Evolutionary conservation across 768 basidiomycete species (phyloP), one percentile per base, ranked within the genome.

Genomic region (Lyophyllum semitale): DNA sequence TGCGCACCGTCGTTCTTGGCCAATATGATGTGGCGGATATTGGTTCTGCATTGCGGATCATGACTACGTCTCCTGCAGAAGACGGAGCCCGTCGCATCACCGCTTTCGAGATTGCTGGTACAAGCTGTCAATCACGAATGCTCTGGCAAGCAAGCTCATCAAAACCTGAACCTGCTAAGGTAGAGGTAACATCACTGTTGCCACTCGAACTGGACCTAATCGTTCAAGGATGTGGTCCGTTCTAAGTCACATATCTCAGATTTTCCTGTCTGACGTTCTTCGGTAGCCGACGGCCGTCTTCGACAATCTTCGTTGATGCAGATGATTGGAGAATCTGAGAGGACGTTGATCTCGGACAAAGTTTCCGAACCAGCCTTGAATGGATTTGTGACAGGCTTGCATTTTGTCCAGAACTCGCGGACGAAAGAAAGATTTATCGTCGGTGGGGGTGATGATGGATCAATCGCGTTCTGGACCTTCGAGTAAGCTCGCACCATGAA

Each of bases 391-490:
- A 59, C 78, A 29, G 67, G 72, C 9, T 68, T 94, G 29, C 81
- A 86, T 61, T 59, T 79, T 17, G 76, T 84, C 8, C 77, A 80
- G 47, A 87, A 88, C 59, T 72, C 75, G 17, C 68, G 84, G 33
- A 88, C 85, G 0, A 79, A 78, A 33, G 84, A 90, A 56, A 78
- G 71, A 17, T 80, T 84, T 29, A 72, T 95, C 15, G 71, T 92
- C 13, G 92, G 89, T 13, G 91, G 93, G 2, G 82, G 79, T 0
- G 87, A 89, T 53, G 89, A 92, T 62, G 93, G 93, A 3, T 85
- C 87, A 0, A 78, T 95, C 23, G 84, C 82, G 0, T 74, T 92
- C 52, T 95, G 91, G 92, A 75, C 80, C 2, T 59, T 82, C 7
- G 79, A 77, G 91, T 93, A 65, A 52, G 83, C 26, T 32, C 30